These are phyloP conservation scores for Globomyces sp. DNA, from an alignment of 371 early-diverging fungal species.

Conservation along the genomic window DNA sequence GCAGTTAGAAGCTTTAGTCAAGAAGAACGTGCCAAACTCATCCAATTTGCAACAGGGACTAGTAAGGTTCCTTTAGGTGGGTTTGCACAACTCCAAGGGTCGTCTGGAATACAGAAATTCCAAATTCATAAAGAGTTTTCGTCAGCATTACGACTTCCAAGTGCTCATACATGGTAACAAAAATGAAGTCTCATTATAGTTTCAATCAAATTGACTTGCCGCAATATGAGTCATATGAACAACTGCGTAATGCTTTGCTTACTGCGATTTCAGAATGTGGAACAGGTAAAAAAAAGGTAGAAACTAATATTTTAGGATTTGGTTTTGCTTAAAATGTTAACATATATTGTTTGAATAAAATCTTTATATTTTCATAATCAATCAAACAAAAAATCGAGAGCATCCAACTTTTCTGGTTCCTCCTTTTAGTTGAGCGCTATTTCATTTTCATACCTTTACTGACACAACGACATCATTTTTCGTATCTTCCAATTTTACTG, in stretches of 20 bases:
- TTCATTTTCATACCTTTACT: too few species aligned
- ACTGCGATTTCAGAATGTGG: slow-evolving; percentile 93
- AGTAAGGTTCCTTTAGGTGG: slow-evolving; percentile 98
- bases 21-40: slow-evolving; percentile 95
- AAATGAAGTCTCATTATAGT: slow-evolving; percentile 47
- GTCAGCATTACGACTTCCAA: slow-evolving; percentile 84
- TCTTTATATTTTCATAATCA: too few species aligned
- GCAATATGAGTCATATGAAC: slow-evolving; percentile 91
- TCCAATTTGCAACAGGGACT: slow-evolving; percentile 99
- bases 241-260: slow-evolving; percentile 79
- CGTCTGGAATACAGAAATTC: slow-evolving; percentile 95
- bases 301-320: slow-evolving; percentile 4
- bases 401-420: too few species aligned
- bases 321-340: slow-evolving; percentile 13
- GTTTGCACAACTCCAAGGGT: slow-evolving; percentile 91
- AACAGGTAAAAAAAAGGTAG: slow-evolving; percentile 60
- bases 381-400: too few species aligned
- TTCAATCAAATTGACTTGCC: slow-evolving; percentile 99
- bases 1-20: slow-evolving; percentile 97
- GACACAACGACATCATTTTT: too few species aligned
- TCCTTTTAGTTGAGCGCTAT: too few species aligned
- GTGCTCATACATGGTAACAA: slow-evolving; percentile 95
- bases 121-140: slow-evolving; percentile 97
- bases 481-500: too few species aligned
- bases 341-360: too few species aligned